phyloP scores from a whole-genome alignment of 768 basidiomycete species.

The Collybia sordida region DNA sequence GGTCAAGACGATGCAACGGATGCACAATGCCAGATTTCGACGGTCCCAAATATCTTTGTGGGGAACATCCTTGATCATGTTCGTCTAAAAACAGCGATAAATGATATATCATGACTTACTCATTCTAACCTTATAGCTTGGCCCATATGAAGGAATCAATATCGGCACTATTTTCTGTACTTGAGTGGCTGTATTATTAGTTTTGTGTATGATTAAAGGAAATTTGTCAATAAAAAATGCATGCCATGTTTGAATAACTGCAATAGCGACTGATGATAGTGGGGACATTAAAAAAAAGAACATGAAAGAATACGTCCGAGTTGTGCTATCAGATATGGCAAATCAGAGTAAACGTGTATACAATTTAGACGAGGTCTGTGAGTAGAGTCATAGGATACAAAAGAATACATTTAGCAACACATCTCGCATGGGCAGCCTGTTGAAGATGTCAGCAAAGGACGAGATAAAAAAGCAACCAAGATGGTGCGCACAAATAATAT shows the following conservation, averaged over 20 bases:
- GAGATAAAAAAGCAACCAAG: not conserved
- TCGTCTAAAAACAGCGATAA: slow-evolving; percentile 8
- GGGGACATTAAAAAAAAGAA: too few species aligned
- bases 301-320: too few species aligned
- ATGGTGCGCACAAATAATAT: slow-evolving; percentile 63
- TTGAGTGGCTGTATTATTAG: too few species aligned
- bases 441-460: not conserved
- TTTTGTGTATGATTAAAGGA: too few species aligned
- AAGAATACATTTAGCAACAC: slow-evolving; percentile 49
- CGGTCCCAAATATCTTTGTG: slow-evolving; percentile 52
- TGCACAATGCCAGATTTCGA: slow-evolving; percentile 48
- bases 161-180: slow-evolving; percentile 49
- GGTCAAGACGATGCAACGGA: slow-evolving; percentile 58
- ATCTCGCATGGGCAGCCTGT: slow-evolving; percentile 81
- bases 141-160: slow-evolving; percentile 51
- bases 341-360: too few species aligned
- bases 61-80: slow-evolving; percentile 55
- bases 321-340: too few species aligned
- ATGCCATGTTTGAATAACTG: too few species aligned
- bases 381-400: too few species aligned
- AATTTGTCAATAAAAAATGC: too few species aligned
- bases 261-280: too few species aligned
- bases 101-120: not conserved
- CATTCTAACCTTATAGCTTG: slow-evolving; percentile 30
- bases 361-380: too few species aligned